Base-by-base conservation (phyloP, 352 stramenopile species). In the Phytophthora pseudosyringae region DNA sequence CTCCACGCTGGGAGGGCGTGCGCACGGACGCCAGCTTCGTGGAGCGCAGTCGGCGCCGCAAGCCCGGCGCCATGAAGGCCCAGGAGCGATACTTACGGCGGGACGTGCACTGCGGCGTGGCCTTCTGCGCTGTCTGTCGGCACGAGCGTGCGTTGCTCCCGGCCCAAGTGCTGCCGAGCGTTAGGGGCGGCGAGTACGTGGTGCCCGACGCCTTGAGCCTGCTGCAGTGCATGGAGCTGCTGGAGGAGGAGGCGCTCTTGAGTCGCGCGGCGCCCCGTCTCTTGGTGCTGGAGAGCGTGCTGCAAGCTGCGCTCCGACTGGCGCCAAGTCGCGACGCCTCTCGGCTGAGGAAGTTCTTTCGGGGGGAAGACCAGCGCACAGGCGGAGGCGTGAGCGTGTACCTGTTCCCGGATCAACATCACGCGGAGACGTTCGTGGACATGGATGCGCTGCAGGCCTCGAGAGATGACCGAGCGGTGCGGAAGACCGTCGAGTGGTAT, bases 171-270 rank as follows among this genome's bases (percentile, higher is more conserved):
- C 53, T 93, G 16, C 57, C 71, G 7, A 58, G 71, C 1, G 80
- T 83, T 2, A 40, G 60, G 1, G 38, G 64, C 4, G 72, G 73
- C 12, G 77, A 90, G 67, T 84, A 89, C 46, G 65, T 95, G 15
- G 71, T 93, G 10, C 87, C 87, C 0, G 87, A 95, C 52, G 81
- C 85, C 13, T 80, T 91, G 25, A 76, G 74, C 39, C 51, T 95
- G 44, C 38, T 92, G 43, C 81, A 90, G 64, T 90, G 84, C 51
- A 85, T 95, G 76, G 85, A 93, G 64, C 70, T 95, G 13, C 59
- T 93, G 13, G 77, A 91, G 38, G 75, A 91, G 32, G 76, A 91
- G 15, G 56, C 64, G 52, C 46, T 80, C 40, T 88, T 95, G 32
- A 64, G 50, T 21, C 54, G 55, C 15, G 62, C 65, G 1, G 75